Conservation (phyloP, 257 asterid genomes). For the Coffea canephora region DNA sequence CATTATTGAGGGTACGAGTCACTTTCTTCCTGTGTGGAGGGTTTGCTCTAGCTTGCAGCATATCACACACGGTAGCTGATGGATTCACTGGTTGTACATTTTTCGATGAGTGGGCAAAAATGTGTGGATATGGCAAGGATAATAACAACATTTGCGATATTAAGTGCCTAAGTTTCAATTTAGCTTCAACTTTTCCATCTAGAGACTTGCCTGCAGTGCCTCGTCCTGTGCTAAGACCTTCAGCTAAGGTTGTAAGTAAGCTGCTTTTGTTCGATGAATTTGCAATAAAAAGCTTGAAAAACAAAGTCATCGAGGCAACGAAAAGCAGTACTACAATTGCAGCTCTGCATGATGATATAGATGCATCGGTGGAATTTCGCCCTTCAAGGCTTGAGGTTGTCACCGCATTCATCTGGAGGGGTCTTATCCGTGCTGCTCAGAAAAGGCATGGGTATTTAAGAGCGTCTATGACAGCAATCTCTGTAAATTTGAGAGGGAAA, state of each 20-base stretch:
- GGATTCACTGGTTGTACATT: background rate
- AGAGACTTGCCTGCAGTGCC: background rate
- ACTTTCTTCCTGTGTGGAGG: slow-evolving; percentile 13
- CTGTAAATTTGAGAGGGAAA: background rate
- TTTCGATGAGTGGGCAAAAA: background rate
- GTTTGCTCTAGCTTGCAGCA: background rate
- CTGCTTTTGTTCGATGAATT: background rate
- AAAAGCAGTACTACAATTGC: no score
- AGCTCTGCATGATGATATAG: background rate
- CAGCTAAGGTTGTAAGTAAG: background rate
- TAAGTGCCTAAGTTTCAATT: background rate
- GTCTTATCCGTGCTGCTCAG: background rate
- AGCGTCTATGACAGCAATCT: background rate
- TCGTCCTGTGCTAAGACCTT: background rate
- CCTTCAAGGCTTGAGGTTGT: background rate
- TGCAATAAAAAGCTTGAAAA: background rate
- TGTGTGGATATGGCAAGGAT: background rate
- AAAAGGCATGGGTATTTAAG: background rate
- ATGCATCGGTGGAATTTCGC: background rate
- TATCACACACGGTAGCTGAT: background rate
- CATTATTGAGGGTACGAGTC: background rate
- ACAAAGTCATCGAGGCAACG: background rate
- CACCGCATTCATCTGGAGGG: background rate
- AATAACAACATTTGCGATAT: background rate
- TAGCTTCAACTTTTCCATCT: background rate